Conservation (phyloP, 495 filamentous ascomycete species). For the Umbilicaria muhlenbergii region DNA sequence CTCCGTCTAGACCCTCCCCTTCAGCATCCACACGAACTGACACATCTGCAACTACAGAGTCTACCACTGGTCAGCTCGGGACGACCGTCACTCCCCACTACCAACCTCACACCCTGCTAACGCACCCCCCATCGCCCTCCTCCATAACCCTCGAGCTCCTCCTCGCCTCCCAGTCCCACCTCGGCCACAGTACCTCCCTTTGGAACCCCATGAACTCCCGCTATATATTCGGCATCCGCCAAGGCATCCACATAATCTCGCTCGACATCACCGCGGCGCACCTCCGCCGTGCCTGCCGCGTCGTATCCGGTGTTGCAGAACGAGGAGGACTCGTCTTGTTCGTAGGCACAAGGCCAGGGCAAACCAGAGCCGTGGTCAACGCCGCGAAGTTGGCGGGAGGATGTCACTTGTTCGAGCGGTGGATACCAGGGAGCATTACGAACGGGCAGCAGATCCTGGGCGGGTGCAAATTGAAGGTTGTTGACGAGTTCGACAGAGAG, state of each 20-base stretch:
- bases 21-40: not conserved
- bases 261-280: slow-evolving; percentile 77
- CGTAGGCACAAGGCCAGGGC: slow-evolving; percentile 69
- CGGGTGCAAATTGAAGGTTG: slow-evolving; percentile 45
- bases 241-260: slow-evolving; percentile 85
- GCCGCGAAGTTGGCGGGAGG: slow-evolving; percentile 63
- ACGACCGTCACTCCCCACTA: slow-evolving; percentile 41
- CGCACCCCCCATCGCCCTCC: slow-evolving; percentile 54
- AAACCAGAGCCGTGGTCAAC: slow-evolving; percentile 59
- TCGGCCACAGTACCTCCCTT: slow-evolving; percentile 79
- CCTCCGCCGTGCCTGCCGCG: slow-evolving; percentile 73
- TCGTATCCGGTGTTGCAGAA: slow-evolving; percentile 75
- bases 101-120: slow-evolving; percentile 47
- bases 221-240: slow-evolving; percentile 86
- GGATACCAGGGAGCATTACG: slow-evolving; percentile 84
- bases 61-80: slow-evolving; percentile 30
- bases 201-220: slow-evolving; percentile 93
- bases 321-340: slow-evolving; percentile 79
- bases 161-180: slow-evolving; percentile 77
- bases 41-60: not conserved
- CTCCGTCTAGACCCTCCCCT: not conserved
- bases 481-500: slow-evolving; percentile 54
- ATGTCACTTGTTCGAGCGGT: slow-evolving; percentile 86
- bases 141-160: slow-evolving; percentile 85
- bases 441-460: slow-evolving; percentile 80